phyloP scores from a whole-genome alignment of 208 protist species.

The Leishmania arabica region DNA sequence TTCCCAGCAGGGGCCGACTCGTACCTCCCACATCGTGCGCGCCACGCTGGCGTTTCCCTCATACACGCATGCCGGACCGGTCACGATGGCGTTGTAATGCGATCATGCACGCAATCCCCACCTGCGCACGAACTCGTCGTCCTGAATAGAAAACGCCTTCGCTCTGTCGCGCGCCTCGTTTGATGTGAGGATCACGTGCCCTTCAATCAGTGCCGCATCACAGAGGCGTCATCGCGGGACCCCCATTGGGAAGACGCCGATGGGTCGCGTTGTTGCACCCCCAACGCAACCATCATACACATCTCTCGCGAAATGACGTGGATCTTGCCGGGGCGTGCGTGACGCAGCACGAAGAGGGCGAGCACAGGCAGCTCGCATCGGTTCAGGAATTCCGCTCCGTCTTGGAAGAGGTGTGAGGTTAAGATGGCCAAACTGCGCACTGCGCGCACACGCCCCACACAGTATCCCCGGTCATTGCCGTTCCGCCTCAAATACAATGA shows the following conservation, averaged over 20 bases:
- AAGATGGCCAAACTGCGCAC: background rate
- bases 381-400: background rate
- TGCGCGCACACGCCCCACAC: background rate
- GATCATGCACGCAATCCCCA: background rate
- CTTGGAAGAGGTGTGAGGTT: background rate
- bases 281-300: background rate
- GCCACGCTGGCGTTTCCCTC: background rate
- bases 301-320: background rate
- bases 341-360: background rate
- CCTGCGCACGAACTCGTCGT: too few relatives aligned
- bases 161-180: background rate
- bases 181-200: background rate
- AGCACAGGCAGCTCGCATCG: background rate
- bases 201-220: background rate
- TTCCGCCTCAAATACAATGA: background rate
- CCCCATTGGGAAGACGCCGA: background rate
- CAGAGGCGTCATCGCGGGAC: background rate
- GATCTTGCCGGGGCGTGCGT: background rate
- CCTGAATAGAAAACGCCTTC: background rate
- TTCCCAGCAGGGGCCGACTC: background rate
- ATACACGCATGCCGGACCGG: background rate
- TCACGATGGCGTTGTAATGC: background rate
- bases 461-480: background rate
- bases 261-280: background rate
- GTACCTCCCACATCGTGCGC: background rate